Conservation (phyloP, 78 protist species). For the Dictyostelium discoideum region DNA sequence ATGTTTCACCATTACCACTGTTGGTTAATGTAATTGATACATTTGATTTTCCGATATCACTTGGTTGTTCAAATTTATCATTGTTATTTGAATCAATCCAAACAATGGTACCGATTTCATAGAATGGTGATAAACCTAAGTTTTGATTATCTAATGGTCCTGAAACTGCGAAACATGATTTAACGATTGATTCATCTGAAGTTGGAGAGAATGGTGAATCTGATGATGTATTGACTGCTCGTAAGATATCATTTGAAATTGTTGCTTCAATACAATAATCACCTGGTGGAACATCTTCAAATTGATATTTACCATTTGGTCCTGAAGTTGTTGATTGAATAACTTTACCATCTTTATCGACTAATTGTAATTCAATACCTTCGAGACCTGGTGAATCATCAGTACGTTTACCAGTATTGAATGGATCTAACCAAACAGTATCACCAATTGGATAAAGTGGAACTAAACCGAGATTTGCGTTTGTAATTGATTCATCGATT, state of each 20-base stretch:
- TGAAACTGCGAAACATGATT: neutral
- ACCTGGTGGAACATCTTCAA: neutral
- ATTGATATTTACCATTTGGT: neutral
- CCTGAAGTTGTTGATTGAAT: neutral
- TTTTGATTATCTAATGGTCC: neutral
- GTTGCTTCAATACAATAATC: neutral
- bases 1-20: neutral
- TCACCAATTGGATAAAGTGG: constrained; percentile 15
- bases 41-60: neutral
- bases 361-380: neutral
- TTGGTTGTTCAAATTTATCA: neutral
- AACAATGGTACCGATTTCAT: neutral
- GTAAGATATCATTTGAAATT: neutral
- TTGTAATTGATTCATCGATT: neutral
- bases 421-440: constrained; percentile 3
- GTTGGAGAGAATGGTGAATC: neutral
- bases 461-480: constrained; percentile 1
- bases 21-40: neutral
- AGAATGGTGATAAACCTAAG: neutral
- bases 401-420: neutral
- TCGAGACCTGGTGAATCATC: neutral
- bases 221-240: neutral
- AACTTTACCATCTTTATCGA: neutral
- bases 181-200: neutral
- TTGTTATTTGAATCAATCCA: constrained; percentile 27